Conservation (phyloP, 306 rosid genomes). For the Citrullus amarus region DNA sequence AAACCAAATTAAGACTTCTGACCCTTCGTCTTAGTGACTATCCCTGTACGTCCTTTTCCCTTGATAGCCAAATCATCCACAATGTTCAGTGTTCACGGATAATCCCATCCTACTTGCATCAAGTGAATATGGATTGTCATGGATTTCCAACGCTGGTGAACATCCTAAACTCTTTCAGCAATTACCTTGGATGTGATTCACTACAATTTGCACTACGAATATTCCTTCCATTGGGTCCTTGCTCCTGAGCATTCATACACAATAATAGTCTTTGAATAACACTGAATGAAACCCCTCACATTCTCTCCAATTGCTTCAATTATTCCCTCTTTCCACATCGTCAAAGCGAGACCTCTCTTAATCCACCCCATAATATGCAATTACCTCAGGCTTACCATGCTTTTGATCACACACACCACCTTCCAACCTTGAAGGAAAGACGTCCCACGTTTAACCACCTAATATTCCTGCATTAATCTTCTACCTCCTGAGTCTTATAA, state of each 20-base stretch:
- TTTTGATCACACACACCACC: background rate
- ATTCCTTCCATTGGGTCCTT: background rate
- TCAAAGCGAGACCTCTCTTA: background rate
- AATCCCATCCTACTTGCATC: background rate
- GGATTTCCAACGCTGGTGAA: background rate
- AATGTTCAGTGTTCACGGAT: background rate
- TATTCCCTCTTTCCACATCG: background rate
- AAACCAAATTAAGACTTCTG: background rate
- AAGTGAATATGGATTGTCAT: background rate
- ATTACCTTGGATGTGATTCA: background rate
- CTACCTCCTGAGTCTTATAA: background rate
- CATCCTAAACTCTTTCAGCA: background rate
- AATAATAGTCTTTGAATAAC: background rate
- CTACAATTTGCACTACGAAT: background rate
- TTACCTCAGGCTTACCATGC: background rate
- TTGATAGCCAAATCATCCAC: background rate
- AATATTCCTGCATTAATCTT: background rate
- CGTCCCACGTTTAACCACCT: background rate
- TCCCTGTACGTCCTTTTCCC: background rate
- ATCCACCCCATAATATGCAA: background rate
- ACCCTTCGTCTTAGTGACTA: background rate
- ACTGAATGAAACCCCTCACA: background rate
- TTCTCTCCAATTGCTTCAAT: background rate
- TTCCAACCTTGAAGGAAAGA: background rate
- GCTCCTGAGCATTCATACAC: background rate